Percentiles rank a stretch among this genome's conserved stretches.
These are phyloP conservation scores for Anaeromyces robustus DNA, from an alignment of 192 early-diverging fungal species.

Conservation along the genomic window DNA sequence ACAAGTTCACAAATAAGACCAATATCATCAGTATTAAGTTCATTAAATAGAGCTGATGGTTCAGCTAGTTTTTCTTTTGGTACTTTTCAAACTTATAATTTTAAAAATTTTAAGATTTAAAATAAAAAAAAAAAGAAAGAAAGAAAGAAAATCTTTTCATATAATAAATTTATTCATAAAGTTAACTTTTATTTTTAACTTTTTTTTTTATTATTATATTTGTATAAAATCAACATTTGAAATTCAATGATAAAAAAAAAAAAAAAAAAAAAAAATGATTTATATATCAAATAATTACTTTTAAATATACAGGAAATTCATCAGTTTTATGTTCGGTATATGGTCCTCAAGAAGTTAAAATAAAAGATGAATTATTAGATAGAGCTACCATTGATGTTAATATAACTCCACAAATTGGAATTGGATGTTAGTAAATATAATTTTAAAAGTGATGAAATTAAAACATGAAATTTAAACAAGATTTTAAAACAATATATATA, in stretches of 20 bases:
- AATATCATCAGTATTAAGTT: conserved; percentile 43
- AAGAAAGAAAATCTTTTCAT: too few species aligned
- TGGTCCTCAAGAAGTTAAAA: conserved; percentile 72
- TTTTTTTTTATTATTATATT: too few species aligned
- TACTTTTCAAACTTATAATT: too few species aligned
- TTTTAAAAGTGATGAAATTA: too few species aligned
- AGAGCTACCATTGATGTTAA: conserved; percentile 69
- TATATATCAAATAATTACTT: too few species aligned
- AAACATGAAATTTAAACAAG: too few species aligned
- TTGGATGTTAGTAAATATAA: conserved; percentile 17
- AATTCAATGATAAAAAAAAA: too few species aligned
- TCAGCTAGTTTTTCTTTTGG: conserved; percentile 69
- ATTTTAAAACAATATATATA: too few species aligned
- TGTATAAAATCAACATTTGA: too few species aligned
- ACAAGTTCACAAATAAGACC: conserved; percentile 49
- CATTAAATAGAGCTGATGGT: conserved; percentile 66
- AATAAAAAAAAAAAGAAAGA: background rate
- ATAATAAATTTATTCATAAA: too few species aligned
- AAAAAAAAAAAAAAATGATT: too few species aligned
- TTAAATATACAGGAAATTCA: conserved; percentile 31
- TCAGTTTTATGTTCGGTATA: conserved; percentile 62
- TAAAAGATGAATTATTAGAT: conserved; percentile 80
- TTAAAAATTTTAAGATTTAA: background rate
- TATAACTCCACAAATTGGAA: conserved; percentile 49
- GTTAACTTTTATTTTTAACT: too few species aligned